Conservation (phyloP, 75 land plant genomes). For the Pinus albicaulis region DNA sequence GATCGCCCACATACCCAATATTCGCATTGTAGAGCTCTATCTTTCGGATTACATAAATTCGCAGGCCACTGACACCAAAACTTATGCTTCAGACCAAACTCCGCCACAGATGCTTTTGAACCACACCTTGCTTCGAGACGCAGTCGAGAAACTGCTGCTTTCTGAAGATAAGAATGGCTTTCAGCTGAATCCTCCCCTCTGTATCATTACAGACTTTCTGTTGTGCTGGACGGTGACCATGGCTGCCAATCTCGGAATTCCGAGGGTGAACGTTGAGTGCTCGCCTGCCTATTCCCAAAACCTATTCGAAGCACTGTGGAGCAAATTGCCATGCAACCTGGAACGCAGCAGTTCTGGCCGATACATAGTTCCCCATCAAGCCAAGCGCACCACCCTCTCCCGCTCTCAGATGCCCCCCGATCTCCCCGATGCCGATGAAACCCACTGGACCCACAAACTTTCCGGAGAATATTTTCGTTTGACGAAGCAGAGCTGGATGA, state of each 20-base stretch:
- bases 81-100: no score
- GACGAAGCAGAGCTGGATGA: slow-evolving; percentile 1
- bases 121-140: no score
- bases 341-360: neutral
- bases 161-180: neutral
- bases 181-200: neutral
- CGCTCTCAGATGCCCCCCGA: neutral
- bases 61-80: no score
- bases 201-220: neutral
- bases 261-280: neutral
- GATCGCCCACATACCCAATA: no score
- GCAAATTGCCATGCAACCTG: neutral
- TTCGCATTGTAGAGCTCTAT: no score
- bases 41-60: no score
- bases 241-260: neutral
- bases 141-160: no score
- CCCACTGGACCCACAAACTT: neutral
- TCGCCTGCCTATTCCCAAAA: neutral
- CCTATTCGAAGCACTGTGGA: neutral
- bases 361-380: neutral
- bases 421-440: neutral
- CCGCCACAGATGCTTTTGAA: no score
- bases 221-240: neutral
- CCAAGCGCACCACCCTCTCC: neutral
- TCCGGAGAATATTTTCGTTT: neutral